Evolutionary conservation across 164 flowering plant genomes (phyloP).

Genomic region (Chimonanthus praecox): DNA sequence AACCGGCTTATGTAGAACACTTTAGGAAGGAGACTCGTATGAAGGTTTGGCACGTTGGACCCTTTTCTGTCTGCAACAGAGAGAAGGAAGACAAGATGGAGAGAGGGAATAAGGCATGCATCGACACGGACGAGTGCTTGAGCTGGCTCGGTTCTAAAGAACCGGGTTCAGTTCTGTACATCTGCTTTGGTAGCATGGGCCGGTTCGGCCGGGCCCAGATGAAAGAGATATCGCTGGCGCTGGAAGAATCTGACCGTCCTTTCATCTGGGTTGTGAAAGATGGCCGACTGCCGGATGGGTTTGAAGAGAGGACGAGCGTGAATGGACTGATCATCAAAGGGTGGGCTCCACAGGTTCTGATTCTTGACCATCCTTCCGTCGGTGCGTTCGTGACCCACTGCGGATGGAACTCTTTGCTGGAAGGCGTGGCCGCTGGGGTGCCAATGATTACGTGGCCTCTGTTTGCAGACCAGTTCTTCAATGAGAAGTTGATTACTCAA

Average conservation of each 20-base stretch:
- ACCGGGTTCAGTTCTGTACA: conserved; percentile 19
- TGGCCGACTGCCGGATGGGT: conserved; percentile 4
- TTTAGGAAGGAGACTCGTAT: conserved; percentile 9
- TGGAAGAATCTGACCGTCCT: conserved; percentile 26
- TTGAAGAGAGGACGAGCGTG: conserved; percentile 17
- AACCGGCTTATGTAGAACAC: conserved; percentile 17
- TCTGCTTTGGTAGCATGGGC: not conserved
- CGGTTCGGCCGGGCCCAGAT: not conserved
- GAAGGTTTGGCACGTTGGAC: conserved; percentile 32
- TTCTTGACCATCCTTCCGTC: conserved; percentile 40
- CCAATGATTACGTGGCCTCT: conserved; percentile 67
- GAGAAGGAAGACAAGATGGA: conserved; percentile 12
- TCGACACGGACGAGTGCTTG: conserved; percentile 13
- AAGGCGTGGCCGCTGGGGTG: conserved; percentile 39
- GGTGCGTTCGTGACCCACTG: conserved; percentile 63
- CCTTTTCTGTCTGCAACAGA: conserved; percentile 20
- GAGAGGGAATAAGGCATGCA: conserved; percentile 18
- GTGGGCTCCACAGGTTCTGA: conserved; percentile 67
- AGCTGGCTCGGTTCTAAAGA: conserved; percentile 23
- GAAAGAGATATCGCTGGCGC: conserved; percentile 33
- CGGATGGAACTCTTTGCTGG: conserved; percentile 70
- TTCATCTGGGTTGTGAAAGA: conserved; percentile 9
- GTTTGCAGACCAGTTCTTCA: conserved; percentile 50
- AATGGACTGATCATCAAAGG: conserved; percentile 47
- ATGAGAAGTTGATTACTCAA: conserved; percentile 44